A percentile compares a stretch with the other conserved stretches of the same genome.
Conservation (phyloP, 1,284 basidiomycete genomes). For the Fomitopsis betulina region DNA sequence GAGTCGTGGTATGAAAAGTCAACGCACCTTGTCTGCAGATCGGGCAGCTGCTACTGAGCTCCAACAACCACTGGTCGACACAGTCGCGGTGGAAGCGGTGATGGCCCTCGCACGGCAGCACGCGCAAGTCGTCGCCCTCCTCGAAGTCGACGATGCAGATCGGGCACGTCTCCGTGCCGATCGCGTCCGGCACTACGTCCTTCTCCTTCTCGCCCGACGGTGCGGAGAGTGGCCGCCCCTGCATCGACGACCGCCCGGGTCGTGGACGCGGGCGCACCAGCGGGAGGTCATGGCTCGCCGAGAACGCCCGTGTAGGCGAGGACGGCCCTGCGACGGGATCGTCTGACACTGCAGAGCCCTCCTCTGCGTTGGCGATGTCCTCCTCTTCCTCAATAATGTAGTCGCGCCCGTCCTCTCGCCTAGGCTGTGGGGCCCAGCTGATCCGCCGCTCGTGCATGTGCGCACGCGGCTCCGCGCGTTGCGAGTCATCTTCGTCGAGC, state of each 20-base stretch:
- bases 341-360: neutral
- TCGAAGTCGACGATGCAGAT: slow-evolving; percentile 94
- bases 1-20: neutral
- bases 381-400: neutral
- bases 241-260: neutral
- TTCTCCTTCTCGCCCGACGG: slow-evolving; percentile 16
- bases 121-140: slow-evolving; percentile 84
- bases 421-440: neutral
- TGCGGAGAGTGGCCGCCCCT: neutral
- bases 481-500: neutral
- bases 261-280: slow-evolving; percentile 6
- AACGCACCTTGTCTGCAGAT: slow-evolving; percentile 81
- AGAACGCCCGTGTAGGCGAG: slow-evolving; percentile 1
- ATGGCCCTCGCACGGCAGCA: slow-evolving; percentile 85
- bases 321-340: neutral
- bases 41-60: slow-evolving; percentile 87
- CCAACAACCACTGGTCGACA: slow-evolving; percentile 84
- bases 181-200: slow-evolving; percentile 54
- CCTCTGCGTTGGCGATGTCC: neutral
- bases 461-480: neutral
- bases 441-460: neutral
- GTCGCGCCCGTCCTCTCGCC: neutral
- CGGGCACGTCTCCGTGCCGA: slow-evolving; percentile 83
- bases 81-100: slow-evolving; percentile 85
- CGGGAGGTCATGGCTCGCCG: neutral